A percentile compares a stretch with the other conserved stretches of the same genome.
phyloP scores from a whole-genome alignment of 768 basidiomycete genomes.

The Lactarius tabidus region DNA sequence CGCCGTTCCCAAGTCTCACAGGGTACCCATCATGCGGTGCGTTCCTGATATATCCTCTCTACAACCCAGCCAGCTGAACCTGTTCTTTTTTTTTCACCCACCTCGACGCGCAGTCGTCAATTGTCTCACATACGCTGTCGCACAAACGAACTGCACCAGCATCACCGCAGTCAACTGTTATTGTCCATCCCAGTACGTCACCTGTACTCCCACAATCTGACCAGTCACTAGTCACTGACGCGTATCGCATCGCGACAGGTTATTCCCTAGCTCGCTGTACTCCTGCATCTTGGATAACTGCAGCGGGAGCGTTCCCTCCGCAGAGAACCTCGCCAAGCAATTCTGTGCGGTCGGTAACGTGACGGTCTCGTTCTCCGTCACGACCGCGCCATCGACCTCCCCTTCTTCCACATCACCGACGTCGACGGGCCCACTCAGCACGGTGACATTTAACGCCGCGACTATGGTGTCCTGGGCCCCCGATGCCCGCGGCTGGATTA shows the following conservation, averaged over 20 bases:
- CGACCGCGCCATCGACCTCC: conserved; percentile 27
- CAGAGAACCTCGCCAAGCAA: conserved; percentile 44
- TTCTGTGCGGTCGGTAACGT: conserved; percentile 43
- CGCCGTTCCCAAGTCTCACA: conserved; percentile 18
- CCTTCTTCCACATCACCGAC: not conserved
- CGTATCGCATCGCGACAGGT: conserved; percentile 18
- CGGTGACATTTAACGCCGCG: not conserved
- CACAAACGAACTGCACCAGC: conserved; percentile 41
- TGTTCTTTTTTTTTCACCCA: not conserved
- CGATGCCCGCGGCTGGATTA: conserved; percentile 6
- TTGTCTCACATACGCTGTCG: conserved; percentile 41
- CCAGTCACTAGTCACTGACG: not conserved
- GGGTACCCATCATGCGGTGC: conserved; percentile 20
- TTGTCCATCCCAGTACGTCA: conserved; percentile 38
- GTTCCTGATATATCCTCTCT: not conserved
- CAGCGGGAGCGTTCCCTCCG: conserved; percentile 35
- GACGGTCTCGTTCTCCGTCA: conserved; percentile 38
- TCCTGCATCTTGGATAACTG: conserved; percentile 39
- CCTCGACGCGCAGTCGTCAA: conserved; percentile 36
- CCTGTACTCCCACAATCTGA: not conserved
- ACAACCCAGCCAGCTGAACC: not conserved
- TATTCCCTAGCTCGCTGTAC: conserved; percentile 38
- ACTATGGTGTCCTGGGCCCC: not conserved
- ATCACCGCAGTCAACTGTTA: conserved; percentile 48
- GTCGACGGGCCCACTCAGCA: not conserved